phyloP scores from a whole-genome alignment of 2,329 filamentous ascomycete species.

The Fusarium brevicatenulatum region DNA sequence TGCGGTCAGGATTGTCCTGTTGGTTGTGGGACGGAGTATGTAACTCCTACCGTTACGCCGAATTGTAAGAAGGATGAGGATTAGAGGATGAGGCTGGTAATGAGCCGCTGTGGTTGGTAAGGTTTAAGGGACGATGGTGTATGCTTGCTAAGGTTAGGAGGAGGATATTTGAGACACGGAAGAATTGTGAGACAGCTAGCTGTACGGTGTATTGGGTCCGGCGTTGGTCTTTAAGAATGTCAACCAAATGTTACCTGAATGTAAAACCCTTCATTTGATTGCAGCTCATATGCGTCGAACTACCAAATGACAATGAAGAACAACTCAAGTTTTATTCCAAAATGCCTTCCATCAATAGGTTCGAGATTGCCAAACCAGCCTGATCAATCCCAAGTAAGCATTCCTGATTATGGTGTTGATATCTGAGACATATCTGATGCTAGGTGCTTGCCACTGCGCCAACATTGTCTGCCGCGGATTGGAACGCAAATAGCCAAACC shows the following conservation, averaged over 20 bases:
- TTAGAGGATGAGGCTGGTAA: background rate
- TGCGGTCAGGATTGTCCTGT: constrained; percentile 41
- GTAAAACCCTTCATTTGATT: background rate
- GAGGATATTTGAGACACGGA: background rate
- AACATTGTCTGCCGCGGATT: constrained; percentile 13
- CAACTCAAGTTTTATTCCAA: background rate
- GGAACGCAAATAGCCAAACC: constrained; percentile 5
- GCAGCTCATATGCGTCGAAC: background rate
- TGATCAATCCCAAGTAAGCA: background rate
- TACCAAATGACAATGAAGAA: background rate
- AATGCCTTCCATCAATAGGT: background rate
- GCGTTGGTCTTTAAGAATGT: background rate
- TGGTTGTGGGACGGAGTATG: constrained; percentile 47
- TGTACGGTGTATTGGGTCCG: background rate
- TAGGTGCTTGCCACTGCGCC: constrained; percentile 1
- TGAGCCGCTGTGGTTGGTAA: background rate
- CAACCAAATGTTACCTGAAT: background rate
- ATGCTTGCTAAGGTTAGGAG: background rate
- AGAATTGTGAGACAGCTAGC: background rate
- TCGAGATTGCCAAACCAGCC: background rate
- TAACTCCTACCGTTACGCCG: constrained; percentile 36
- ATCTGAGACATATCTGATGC: constrained; percentile 14
- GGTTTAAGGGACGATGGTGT: background rate
- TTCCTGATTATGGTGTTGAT: background rate
- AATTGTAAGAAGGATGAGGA: constrained; percentile 18